These are phyloP conservation scores for Aspergillus pseudotamarii DNA, from an alignment of 2,329 filamentous ascomycete genomes.

Conservation along the genomic window DNA sequence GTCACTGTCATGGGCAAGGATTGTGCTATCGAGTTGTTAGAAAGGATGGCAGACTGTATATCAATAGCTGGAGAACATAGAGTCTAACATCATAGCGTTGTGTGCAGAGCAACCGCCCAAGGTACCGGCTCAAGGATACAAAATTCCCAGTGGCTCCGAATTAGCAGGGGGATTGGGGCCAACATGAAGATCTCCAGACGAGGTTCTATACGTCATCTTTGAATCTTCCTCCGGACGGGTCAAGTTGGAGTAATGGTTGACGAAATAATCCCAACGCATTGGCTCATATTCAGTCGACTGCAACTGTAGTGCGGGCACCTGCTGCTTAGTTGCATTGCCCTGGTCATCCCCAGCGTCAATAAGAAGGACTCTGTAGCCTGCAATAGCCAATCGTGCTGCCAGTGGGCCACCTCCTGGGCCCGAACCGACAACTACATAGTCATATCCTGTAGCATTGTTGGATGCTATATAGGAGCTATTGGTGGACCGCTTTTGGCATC, in stretches of 20 bases:
- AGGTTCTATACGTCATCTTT: constrained; percentile 61
- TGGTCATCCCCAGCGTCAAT: constrained; percentile 65
- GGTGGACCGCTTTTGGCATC: not conserved
- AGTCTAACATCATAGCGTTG: constrained; percentile 57
- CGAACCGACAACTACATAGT: constrained; percentile 65
- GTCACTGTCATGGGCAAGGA: constrained; percentile 61
- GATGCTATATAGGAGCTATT: not conserved
- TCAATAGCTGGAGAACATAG: not conserved
- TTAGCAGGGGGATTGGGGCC: constrained; percentile 55
- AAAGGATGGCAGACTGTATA: not conserved
- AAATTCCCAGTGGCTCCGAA: constrained; percentile 54
- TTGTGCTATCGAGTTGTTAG: constrained; percentile 36
- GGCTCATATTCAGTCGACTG: constrained; percentile 58
- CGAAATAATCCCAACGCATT: constrained; percentile 65
- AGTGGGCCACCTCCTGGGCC: constrained; percentile 63
- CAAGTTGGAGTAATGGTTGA: constrained; percentile 62
- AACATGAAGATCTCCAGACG: constrained; percentile 57
- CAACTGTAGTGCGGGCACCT: constrained; percentile 58
- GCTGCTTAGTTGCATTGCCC: constrained; percentile 53
- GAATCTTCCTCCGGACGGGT: constrained; percentile 57
- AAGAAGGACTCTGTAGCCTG: constrained; percentile 63
- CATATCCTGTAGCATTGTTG: constrained; percentile 47
- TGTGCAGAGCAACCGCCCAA: constrained; percentile 63
- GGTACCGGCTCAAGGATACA: constrained; percentile 60
- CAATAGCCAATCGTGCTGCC: constrained; percentile 61